Evolutionary conservation across 345 rosid genomes (phyloP).

Genomic region (Populus nigra): DNA sequence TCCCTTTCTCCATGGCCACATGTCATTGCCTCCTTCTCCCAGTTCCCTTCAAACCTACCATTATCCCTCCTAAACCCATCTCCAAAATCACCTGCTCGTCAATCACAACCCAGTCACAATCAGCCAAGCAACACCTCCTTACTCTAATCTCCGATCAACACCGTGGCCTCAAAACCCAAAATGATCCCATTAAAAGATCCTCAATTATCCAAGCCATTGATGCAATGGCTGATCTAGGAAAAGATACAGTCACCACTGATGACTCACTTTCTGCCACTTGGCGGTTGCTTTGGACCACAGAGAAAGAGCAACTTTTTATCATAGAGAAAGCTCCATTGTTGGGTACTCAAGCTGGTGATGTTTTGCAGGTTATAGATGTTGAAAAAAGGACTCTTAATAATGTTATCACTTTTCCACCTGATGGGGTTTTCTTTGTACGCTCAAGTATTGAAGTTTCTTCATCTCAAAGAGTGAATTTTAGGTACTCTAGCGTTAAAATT

Average conservation of each 20-base stretch:
- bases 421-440: constrained; percentile 87
- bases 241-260: constrained; percentile 53
- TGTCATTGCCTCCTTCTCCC: constrained; percentile 13
- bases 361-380: constrained; percentile 88
- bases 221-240: constrained; percentile 57
- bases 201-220: constrained; percentile 65
- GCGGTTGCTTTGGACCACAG: constrained; percentile 91
- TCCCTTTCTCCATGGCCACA: constrained; percentile 7
- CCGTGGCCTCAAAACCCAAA: constrained; percentile 79
- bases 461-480: constrained; percentile 75
- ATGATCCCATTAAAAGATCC: constrained; percentile 47
- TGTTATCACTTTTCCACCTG: constrained; percentile 87
- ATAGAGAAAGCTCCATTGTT: constrained; percentile 75
- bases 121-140: constrained; percentile 60
- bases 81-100: constrained; percentile 37
- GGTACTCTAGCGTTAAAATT: constrained; percentile 29
- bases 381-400: constrained; percentile 54
- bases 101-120: constrained; percentile 32
- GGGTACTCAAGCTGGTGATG: constrained; percentile 73
- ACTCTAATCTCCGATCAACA: constrained; percentile 72
- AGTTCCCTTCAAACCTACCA: constrained; percentile 10
- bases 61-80: background rate
- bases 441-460: constrained; percentile 67
- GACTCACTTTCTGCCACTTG: constrained; percentile 71
- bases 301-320: constrained; percentile 91